phyloP scores from a whole-genome alignment of 768 basidiomycete genomes.

The Pleurotus eryngii region DNA sequence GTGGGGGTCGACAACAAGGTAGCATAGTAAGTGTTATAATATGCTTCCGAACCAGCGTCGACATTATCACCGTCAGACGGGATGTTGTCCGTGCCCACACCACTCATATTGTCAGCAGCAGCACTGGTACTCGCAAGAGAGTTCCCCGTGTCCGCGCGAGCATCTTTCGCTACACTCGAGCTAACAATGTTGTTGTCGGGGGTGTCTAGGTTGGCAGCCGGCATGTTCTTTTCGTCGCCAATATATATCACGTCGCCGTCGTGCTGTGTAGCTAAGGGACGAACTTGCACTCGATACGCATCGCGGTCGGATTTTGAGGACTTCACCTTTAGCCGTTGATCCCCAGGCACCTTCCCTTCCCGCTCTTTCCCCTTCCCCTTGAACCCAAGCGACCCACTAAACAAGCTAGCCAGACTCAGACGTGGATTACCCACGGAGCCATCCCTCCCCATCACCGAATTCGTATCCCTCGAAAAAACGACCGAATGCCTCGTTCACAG shows the following conservation, averaged over 20 bases:
- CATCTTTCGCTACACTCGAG: neutral
- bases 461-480: neutral
- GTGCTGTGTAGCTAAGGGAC: neutral
- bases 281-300: neutral
- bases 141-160: neutral
- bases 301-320: neutral
- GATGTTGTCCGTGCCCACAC: neutral
- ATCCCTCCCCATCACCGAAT: neutral
- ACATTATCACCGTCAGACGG: neutral
- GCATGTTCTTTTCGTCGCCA: neutral
- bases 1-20: conserved; percentile 24
- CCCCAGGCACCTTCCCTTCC: neutral
- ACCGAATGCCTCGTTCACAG: neutral
- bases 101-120: neutral
- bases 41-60: conserved; percentile 38
- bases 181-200: neutral
- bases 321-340: neutral
- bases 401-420: conserved; percentile 8
- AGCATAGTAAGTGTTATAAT: conserved; percentile 51
- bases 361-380: conserved; percentile 4
- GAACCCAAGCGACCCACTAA: neutral
- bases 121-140: neutral
- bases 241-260: neutral
- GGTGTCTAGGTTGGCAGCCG: neutral
- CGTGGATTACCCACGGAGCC: neutral